These are phyloP conservation scores for Puccinia hordei DNA, from an alignment of 1,284 basidiomycete genomes.

Conservation along the genomic window DNA sequence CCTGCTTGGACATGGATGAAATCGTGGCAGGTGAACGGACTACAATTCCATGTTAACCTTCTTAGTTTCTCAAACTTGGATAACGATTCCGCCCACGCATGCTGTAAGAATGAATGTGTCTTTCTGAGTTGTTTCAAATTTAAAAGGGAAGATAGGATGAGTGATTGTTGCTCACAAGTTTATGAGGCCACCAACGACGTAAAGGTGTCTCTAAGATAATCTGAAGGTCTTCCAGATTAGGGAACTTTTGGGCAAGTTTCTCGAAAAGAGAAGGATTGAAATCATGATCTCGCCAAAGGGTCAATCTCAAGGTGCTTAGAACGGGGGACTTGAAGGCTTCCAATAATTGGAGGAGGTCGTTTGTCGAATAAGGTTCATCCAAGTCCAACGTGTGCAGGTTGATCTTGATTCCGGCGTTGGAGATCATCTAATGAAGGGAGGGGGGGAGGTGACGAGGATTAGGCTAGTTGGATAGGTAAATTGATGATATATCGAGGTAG, in stretches of 20 bases:
- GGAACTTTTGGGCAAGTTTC: slow-evolving; percentile 19
- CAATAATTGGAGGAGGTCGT: slow-evolving; percentile 12
- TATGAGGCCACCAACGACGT: slow-evolving; percentile 37
- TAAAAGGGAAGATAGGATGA: neutral
- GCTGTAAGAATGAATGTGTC: neutral
- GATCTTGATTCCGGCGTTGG: neutral
- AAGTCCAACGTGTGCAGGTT: slow-evolving; percentile 10
- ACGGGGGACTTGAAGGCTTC: slow-evolving; percentile 18
- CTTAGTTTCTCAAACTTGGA: slow-evolving; percentile 18
- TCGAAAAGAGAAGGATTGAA: slow-evolving; percentile 9
- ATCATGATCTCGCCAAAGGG: slow-evolving; percentile 13
- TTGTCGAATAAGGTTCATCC: slow-evolving; percentile 29
- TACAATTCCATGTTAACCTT: slow-evolving; percentile 29
- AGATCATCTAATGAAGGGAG: neutral
- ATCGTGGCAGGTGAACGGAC: slow-evolving; percentile 4
- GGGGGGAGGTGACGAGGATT: no score
- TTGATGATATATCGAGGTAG: neutral
- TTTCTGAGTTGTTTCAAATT: neutral
- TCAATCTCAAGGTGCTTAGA: slow-evolving; percentile 11
- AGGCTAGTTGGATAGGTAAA: neutral
- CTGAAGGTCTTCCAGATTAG: slow-evolving; percentile 25
- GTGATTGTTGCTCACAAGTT: neutral
- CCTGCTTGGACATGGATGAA: slow-evolving; percentile 5
- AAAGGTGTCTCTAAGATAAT: slow-evolving; percentile 17
- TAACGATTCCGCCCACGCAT: slow-evolving; percentile 22